A percentile compares a stretch with the other conserved stretches of the same genome.
Evolutionary conservation across 768 basidiomycete genomes (phyloP).

Genomic region (Leccinum longicurvipes): DNA sequence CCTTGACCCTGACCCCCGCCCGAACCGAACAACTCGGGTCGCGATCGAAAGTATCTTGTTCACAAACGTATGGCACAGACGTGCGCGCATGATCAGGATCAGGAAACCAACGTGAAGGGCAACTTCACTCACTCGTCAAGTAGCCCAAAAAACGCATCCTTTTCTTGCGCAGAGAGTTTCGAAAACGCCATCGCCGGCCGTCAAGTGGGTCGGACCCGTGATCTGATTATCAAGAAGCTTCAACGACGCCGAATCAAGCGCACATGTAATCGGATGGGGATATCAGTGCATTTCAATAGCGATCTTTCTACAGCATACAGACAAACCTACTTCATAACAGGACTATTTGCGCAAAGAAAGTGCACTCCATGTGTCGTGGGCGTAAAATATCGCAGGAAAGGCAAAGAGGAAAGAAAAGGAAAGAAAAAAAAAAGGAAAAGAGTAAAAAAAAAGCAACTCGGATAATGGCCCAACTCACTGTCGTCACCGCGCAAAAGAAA

Average conservation of each 20-base stretch:
- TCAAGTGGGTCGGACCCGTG: not conserved
- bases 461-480: constrained; percentile 3
- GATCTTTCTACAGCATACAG: constrained; percentile 31
- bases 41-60: constrained; percentile 68
- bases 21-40: constrained; percentile 59
- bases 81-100: not conserved
- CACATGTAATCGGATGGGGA: not conserved
- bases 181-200: constrained; percentile 62
- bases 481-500: constrained; percentile 6
- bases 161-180: constrained; percentile 62
- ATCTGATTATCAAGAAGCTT: not conserved
- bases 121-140: constrained; percentile 62
- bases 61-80: not conserved
- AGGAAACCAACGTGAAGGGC: no score
- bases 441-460: constrained; percentile 1
- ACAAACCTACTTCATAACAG: constrained; percentile 27
- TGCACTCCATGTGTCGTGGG: constrained; percentile 9
- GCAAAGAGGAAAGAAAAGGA: not conserved
- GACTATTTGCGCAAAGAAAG: constrained; percentile 19
- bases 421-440: not conserved
- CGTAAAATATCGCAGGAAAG: constrained; percentile 19
- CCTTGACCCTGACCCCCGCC: constrained; percentile 15
- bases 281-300: constrained; percentile 11
- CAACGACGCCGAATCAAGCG: not conserved
- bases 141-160: constrained; percentile 77